These are phyloP conservation scores for Cladosporium phlei DNA, from an alignment of 2,329 filamentous ascomycete genomes.

Conservation along the genomic window DNA sequence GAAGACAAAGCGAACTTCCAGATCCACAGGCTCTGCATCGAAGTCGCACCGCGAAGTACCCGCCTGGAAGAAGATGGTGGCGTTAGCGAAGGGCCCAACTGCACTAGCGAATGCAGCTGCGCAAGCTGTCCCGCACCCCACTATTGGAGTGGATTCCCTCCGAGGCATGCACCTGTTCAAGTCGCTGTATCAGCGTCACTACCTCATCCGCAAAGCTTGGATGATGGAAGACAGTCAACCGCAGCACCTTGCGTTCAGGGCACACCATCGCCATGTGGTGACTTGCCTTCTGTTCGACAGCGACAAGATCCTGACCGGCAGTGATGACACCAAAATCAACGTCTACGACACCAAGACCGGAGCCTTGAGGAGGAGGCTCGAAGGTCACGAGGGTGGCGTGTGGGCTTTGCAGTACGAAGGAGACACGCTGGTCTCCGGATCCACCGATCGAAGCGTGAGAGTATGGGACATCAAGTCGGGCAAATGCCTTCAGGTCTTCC, in stretches of 20 bases:
- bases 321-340: constrained; percentile 95
- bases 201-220: constrained; percentile 88
- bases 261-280: constrained; percentile 92
- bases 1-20: constrained; percentile 8
- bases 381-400: constrained; percentile 93
- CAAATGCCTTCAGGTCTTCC: constrained; percentile 89
- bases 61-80: constrained; percentile 45
- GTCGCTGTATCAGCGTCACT: constrained; percentile 87
- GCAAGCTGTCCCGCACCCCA: constrained; percentile 72
- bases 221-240: constrained; percentile 78
- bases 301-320: constrained; percentile 96
- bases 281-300: constrained; percentile 97
- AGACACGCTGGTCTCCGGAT: constrained; percentile 90
- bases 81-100: constrained; percentile 71
- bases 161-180: constrained; percentile 90
- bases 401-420: constrained; percentile 97
- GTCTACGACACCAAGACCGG: constrained; percentile 97
- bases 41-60: constrained; percentile 18
- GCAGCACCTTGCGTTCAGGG: constrained; percentile 90
- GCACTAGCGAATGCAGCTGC: constrained; percentile 83
- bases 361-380: constrained; percentile 72
- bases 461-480: constrained; percentile 98
- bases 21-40: constrained; percentile 6
- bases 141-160: constrained; percentile 71
- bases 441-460: constrained; percentile 94